phyloP scores from a whole-genome alignment of 768 basidiomycete genomes.

The Rhizopogon roseolus region DNA sequence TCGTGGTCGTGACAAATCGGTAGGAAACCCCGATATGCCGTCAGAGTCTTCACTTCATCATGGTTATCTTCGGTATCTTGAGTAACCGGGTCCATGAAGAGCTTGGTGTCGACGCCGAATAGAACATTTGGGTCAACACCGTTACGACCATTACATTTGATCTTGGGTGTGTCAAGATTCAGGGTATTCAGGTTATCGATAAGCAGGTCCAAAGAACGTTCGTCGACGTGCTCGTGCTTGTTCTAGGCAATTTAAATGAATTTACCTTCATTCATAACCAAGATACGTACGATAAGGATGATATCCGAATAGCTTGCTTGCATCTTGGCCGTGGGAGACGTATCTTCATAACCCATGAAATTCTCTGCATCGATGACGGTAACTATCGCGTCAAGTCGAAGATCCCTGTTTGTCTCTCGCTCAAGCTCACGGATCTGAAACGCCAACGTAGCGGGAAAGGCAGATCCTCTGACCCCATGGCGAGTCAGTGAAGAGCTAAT shows the following conservation, averaged over 20 bases:
- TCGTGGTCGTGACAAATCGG: constrained; percentile 12
- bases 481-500: constrained; percentile 1
- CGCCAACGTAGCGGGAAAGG: constrained; percentile 92
- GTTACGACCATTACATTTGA: constrained; percentile 56
- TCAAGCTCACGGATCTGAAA: constrained; percentile 93
- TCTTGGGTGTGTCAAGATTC: constrained; percentile 87
- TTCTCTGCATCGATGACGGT: constrained; percentile 92
- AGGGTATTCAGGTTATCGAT: constrained; percentile 85
- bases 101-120: constrained; percentile 86
- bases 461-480: constrained; percentile 63
- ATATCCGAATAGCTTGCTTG: constrained; percentile 95
- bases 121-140: constrained; percentile 76
- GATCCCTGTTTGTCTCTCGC: constrained; percentile 64
- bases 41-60: constrained; percentile 83
- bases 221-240: constrained; percentile 86
- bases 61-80: constrained; percentile 39
- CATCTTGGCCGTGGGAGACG: constrained; percentile 87
- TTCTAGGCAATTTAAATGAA: constrained; percentile 42
- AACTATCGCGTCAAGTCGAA: constrained; percentile 85
- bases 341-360: constrained; percentile 90
- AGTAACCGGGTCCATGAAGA: constrained; percentile 40
- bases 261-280: constrained; percentile 1
- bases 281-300: constrained; percentile 65
- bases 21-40: constrained; percentile 43
- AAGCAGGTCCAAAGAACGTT: constrained; percentile 74